phyloP scores from a whole-genome alignment of 208 protist species.

The Wallacemonas sp. region DNA sequence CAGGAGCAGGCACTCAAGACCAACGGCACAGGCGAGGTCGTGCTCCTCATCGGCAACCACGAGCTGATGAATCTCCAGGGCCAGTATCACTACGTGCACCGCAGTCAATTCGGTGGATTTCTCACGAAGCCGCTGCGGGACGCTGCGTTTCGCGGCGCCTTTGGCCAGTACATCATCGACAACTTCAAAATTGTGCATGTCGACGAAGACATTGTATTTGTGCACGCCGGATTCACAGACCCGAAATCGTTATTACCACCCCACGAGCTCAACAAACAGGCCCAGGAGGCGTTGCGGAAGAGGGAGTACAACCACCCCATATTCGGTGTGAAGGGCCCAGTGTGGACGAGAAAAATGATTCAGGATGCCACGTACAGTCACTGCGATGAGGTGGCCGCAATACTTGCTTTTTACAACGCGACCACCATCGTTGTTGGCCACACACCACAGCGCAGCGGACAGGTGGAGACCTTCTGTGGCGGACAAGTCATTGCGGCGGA shows the following conservation, averaged over 20 bases:
- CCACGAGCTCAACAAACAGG: conserved; percentile 46
- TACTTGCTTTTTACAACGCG: conserved; percentile 33
- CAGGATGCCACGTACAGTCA: conserved; percentile 42
- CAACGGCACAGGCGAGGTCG: conserved; percentile 47
- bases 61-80: conserved; percentile 84
- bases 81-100: conserved; percentile 70
- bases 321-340: conserved; percentile 52
- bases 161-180: conserved; percentile 63
- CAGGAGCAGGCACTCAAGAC: conserved; percentile 40
- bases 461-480: conserved; percentile 62
- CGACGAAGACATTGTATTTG: conserved; percentile 55
- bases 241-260: background rate
- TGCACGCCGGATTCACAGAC: conserved; percentile 61
- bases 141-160: conserved; percentile 52
- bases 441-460: conserved; percentile 55
- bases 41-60: conserved; percentile 86
- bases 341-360: conserved; percentile 82
- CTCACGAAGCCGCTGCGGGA: conserved; percentile 38
- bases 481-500: conserved; percentile 64
- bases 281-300: conserved; percentile 34
- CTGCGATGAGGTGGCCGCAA: conserved; percentile 42
- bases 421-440: conserved; percentile 77
- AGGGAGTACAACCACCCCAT: conserved; percentile 30
- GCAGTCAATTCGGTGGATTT: conserved; percentile 54
- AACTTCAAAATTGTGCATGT: conserved; percentile 60